Conservation (phyloP, 768 basidiomycete genomes). For the Pleurotus cornucopiae region DNA sequence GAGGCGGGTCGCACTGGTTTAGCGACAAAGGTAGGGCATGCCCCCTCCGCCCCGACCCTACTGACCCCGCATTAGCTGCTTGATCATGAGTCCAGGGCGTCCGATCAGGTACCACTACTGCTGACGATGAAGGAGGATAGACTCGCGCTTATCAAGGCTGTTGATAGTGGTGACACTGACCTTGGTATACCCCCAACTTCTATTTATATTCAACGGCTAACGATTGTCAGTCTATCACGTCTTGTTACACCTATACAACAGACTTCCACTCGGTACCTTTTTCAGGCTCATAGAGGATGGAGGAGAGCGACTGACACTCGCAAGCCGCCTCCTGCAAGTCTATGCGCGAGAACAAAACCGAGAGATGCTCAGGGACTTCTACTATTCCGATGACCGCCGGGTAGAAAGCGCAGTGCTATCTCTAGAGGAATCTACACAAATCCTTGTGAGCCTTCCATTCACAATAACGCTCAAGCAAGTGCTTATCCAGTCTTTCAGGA, state of each 20-base stretch:
- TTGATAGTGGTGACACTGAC: conserved; percentile 94
- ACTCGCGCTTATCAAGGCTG: conserved; percentile 81
- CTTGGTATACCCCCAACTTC: conserved; percentile 50
- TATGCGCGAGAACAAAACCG: conserved; percentile 88
- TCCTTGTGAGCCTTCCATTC: conserved; percentile 41
- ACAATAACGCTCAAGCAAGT: not conserved
- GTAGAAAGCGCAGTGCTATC: conserved; percentile 90
- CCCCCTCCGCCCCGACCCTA: not conserved
- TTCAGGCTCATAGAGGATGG: conserved; percentile 94
- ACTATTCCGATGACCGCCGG: conserved; percentile 94
- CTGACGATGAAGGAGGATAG: conserved; percentile 93
- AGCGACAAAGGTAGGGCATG: conserved; percentile 67
- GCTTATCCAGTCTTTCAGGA: conserved; percentile 47
- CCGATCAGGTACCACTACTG: conserved; percentile 91
- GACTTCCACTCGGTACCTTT: conserved; percentile 83
- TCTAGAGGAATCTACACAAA: conserved; percentile 73
- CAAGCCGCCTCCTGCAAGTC: conserved; percentile 78
- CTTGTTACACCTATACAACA: conserved; percentile 79
- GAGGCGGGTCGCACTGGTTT: conserved; percentile 75
- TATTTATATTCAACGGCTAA: not conserved
- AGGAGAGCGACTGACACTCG: conserved; percentile 67
- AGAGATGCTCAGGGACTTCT: conserved; percentile 92
- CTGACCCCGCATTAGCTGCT: conserved; percentile 51
- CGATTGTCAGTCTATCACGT: conserved; percentile 84
- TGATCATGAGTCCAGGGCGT: conserved; percentile 85